Percentiles rank a stretch among this genome's conserved stretches.
These are phyloP conservation scores for Sclerotinia subarctica DNA, from an alignment of 2,329 filamentous ascomycete genomes.

Conservation along the genomic window DNA sequence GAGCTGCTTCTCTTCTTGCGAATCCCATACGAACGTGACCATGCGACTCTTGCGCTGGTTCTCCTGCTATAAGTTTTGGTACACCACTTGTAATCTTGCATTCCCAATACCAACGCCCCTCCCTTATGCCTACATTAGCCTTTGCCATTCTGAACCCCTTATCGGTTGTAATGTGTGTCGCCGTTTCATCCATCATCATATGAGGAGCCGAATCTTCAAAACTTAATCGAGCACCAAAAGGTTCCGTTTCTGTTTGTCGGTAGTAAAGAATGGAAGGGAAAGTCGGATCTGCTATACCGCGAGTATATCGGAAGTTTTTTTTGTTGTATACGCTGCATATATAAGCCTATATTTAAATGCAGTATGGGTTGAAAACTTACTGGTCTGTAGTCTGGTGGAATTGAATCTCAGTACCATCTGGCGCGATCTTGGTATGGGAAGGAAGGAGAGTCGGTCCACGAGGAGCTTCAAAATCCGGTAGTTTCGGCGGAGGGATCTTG, in stretches of 20 bases:
- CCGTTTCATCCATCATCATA: slow-evolving; percentile 76
- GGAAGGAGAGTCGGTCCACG: slow-evolving; percentile 55
- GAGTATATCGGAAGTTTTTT: slow-evolving; percentile 80
- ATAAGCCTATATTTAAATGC: slow-evolving; percentile 22
- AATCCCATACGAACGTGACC: slow-evolving; percentile 82
- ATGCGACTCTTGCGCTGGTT: slow-evolving; percentile 28
- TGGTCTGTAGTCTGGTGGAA: slow-evolving; percentile 65
- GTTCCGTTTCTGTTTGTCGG: slow-evolving; percentile 80
- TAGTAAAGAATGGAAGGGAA: slow-evolving; percentile 89
- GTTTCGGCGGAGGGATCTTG: slow-evolving; percentile 61
- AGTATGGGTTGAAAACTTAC: slow-evolving; percentile 43
- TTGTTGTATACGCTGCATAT: slow-evolving; percentile 56
- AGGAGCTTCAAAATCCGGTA: slow-evolving; percentile 58
- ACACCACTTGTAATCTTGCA: slow-evolving; percentile 83
- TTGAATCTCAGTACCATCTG: slow-evolving; percentile 51
- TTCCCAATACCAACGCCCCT: slow-evolving; percentile 93
- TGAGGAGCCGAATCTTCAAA: slow-evolving; percentile 88
- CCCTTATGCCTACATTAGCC: slow-evolving; percentile 83
- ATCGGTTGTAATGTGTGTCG: slow-evolving; percentile 77
- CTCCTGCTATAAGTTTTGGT: slow-evolving; percentile 40
- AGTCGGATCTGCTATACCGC: slow-evolving; percentile 83
- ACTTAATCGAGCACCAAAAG: slow-evolving; percentile 80
- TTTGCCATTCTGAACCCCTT: slow-evolving; percentile 91
- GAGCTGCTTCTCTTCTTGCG: slow-evolving; percentile 72
- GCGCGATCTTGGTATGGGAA: slow-evolving; percentile 51